Evolutionary conservation across 2,329 filamentous ascomycete species (phyloP), one percentile per base, ranked within the genome.

Genomic region (Colletotrichum musae): DNA sequence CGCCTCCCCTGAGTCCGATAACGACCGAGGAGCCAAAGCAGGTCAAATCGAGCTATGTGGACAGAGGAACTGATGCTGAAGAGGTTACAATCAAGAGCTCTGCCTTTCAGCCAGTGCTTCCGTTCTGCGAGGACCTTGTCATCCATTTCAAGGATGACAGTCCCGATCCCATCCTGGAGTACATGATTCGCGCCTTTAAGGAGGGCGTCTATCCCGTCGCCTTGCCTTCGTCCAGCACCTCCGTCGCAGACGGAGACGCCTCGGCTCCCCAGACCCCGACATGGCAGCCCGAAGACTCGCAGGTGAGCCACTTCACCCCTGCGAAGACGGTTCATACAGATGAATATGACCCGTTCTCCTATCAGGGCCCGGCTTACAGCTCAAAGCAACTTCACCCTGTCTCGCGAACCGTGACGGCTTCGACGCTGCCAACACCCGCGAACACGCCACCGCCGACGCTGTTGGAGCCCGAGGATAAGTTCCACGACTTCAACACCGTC

Each of bases 51-150:
- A 74, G 10, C 6, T 70, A 64, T 26, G 41, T 43, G 16, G 53
- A 45, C n/a, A 10, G 54, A 28, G 48, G 43, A 12, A 62, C 53
- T 6, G 81, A 85, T 73, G 77, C 78, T 1, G 75, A 74, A 6
- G 72, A 78, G 7, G 63, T 75, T 15, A 28, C 70, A 1, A 71
- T 72, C 15, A 48, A 68, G 7, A 63, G 76, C 9, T 67, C 74
- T 16, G 62, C 75, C 0, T 82, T 83, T 47, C 78, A 82, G 41
- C 80, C 85, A 1, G 81, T 89, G 0, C 79, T 91, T 24, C 84
- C 86, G 0, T 77, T 88, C 50, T 73, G 81, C 0, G 89, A 91
- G 73, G 86, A 91, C 70, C 74, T 90, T 1, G 81, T 90, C 2
- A 80, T 92, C 26, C 81, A 87, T 53, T 84, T 91, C 64, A 85